Base-by-base conservation (phyloP, 2,329 filamentous ascomycete species). In the Penicillium sumatraense region DNA sequence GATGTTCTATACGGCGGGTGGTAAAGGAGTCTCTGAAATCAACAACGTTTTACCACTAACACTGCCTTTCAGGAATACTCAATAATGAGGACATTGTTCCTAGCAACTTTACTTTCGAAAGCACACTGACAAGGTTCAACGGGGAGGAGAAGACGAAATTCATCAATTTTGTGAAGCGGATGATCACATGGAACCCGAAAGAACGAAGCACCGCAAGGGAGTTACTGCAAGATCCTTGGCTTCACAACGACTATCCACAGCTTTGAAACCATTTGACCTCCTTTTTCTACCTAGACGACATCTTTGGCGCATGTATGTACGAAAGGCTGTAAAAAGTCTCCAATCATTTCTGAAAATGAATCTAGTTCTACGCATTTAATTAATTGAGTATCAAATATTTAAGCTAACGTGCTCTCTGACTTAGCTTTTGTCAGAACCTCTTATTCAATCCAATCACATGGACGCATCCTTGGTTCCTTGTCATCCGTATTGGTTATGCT, bases 161-260 rank as follows among this genome's bases (percentile, higher is more conserved):
- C 41, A 67, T 72, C 27, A 53, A 62, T 16, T 71, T 72, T 52
- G 64, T 67, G 3, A 64, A 60, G 44, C 60, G 66, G 41, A 71
- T 72, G 68, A 57, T 72, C 47, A 63, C 59, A 36, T 72, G 70
- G 70, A 29, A 60, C 2, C 69, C 68, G 1, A 66, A 72, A 54
- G 63, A 71, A 41, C 63, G 70, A 51, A 70, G 63, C 59, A 72
- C 70, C 5, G 68, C 70, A 26, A 63, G 61, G 38, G 68, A 72
- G 50, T 47, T 72, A 24, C 62, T 71, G 1, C 57, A 69, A 31
- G 66, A 72, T 57, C 68, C 46, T 69, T 74, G 72, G 72, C 63
- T 75, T 55, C 56, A 50, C 21, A 42, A 45, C 16, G 42, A 53
- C 24, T 51, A 51, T 51, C 47, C 52, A 23, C 40, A 51, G 51